These are phyloP conservation scores for Ophiostoma sp. DNA, from an alignment of 2,329 filamentous ascomycete genomes.

Conservation along the genomic window DNA sequence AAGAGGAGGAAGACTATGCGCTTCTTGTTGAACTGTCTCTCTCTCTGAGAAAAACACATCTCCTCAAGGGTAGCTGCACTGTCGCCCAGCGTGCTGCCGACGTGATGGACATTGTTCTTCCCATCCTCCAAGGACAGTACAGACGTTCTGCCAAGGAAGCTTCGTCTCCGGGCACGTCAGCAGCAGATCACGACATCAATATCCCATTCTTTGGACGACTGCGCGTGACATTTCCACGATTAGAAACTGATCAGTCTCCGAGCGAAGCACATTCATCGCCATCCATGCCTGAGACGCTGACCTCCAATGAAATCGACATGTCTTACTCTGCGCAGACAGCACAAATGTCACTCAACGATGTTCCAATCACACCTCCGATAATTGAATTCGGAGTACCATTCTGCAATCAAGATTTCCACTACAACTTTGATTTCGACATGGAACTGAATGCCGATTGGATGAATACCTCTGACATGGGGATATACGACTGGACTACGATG, in stretches of 20 bases:
- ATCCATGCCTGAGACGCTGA: not conserved
- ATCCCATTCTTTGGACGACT: conserved; percentile 18
- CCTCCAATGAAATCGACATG: not conserved
- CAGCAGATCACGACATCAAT: conserved; percentile 10
- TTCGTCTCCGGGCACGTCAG: not conserved
- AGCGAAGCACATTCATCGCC: not conserved
- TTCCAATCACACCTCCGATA: not conserved
- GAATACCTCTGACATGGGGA: not conserved
- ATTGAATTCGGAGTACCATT: conserved; percentile 10
- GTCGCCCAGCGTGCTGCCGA: conserved; percentile 17
- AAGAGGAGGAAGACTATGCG: not conserved
- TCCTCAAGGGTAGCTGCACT: conserved; percentile 12
- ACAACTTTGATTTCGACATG: conserved; percentile 7
- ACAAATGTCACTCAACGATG: not conserved
- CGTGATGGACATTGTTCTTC: conserved; percentile 17
- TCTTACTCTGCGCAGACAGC: not conserved
- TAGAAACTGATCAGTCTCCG: not conserved
- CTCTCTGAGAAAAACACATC: not conserved
- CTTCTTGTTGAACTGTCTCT: not conserved
- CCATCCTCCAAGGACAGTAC: conserved; percentile 8
- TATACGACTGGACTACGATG: conserved; percentile 17
- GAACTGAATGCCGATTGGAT: conserved; percentile 17
- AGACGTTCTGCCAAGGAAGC: not conserved
- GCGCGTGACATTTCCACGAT: not conserved
- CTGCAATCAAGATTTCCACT: not conserved